Evolutionary conservation across 345 rosid species (phyloP), one percentile per base, ranked within the genome.

Genomic region (Geranium brycei): DNA sequence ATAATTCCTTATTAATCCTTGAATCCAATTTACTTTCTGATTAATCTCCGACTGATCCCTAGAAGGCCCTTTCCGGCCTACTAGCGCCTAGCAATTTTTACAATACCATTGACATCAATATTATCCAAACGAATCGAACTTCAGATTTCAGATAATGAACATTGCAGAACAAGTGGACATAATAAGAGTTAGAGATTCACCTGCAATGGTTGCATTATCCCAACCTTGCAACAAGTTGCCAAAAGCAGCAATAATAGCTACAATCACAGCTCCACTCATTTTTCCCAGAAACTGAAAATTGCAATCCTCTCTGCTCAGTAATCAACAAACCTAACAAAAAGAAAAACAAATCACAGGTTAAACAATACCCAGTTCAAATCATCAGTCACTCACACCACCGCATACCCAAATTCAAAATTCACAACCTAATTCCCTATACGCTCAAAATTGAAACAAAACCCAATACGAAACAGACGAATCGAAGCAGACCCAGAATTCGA

Each of bases 211-310:
- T 58, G 99, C 99, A 81, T 80, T 91, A 76, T 93, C 99, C 99
- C 97, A 93, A 81, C 99, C 99, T 85, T 93, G 99, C 80, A 93
- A 77, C 28, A 93, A 75, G 78, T 91, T 93, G 55, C 99, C 99
- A 75, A 93, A 51, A 60, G 97, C 89, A 64, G 99, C 96, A 70
- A 83, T 91, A 62, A 88, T 68, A 72, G 99, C 96, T 55, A 91
- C 89, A 73, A 88, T 81, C 77, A 85, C 96, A 66, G 97, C 88
- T 77, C 89, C 91, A 65, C 80, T 82, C 97, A 90, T 93, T 70
- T 64, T 74, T 15, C 71, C 64, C 60, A 64, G 61, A 69, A 73
- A 65, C 71, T 23, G 10, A 35, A 61, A 60, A 58, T 66, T 66
- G 55, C 57, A 68, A 63, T 63, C 69, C 61, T 16, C 64, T 67